These are phyloP conservation scores for Phycomyces blakesleeanus DNA, from an alignment of 192 early-diverging fungal genomes.

Conservation along the genomic window DNA sequence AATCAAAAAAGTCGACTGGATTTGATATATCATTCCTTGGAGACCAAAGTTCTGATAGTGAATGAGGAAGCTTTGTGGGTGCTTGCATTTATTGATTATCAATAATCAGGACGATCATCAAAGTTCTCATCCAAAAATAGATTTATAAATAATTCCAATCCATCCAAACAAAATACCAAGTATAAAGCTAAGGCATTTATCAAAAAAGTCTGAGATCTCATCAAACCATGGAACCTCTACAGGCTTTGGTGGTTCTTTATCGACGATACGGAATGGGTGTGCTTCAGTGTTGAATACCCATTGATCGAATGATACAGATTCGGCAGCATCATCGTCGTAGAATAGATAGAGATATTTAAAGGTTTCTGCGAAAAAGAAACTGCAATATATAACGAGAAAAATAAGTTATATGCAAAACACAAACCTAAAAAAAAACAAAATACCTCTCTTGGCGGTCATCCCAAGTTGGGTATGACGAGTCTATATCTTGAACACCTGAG, in stretches of 20 bases:
- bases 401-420: neutral
- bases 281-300: conserved; percentile 96
- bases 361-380: conserved; percentile 93
- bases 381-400: conserved; percentile 8
- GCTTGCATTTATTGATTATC: too few relatives aligned
- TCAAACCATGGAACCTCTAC: neutral
- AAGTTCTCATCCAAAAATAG: too few relatives aligned
- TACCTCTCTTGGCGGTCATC: conserved; percentile 57
- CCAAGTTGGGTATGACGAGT: conserved; percentile 13
- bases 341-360: conserved; percentile 94
- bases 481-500: conserved; percentile 44
- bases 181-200: too few relatives aligned
- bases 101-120: too few relatives aligned
- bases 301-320: conserved; percentile 61
- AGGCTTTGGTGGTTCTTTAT: conserved; percentile 5
- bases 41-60: conserved; percentile 14
- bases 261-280: conserved; percentile 65
- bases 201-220: too few relatives aligned
- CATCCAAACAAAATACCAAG: too few relatives aligned
- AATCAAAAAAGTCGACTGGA: conserved; percentile 1
- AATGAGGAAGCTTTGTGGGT: neutral
- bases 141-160: too few relatives aligned
- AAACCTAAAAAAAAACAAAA: neutral
- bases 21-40: conserved; percentile 19
- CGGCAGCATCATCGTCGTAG: conserved; percentile 57